These are phyloP conservation scores for Zygosaccharomyces bisporus DNA, from an alignment of 805 yeast genomes.

Conservation along the genomic window DNA sequence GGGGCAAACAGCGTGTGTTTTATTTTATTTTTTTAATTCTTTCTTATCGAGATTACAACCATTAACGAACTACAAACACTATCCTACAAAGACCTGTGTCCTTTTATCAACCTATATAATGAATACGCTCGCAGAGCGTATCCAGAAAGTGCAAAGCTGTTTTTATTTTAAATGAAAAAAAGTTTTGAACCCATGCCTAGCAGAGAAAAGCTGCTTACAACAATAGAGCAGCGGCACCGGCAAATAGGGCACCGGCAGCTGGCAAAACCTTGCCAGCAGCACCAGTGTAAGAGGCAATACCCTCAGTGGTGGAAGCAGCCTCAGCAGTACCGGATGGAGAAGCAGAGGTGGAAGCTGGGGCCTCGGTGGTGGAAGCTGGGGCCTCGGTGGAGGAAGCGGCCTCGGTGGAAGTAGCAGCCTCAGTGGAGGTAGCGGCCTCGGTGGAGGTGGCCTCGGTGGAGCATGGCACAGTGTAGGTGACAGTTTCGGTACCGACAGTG, in stretches of 20 bases:
- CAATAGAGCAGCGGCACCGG: conserved; percentile 49
- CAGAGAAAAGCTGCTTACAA: conserved; percentile 36
- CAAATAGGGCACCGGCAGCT: conserved; percentile 47
- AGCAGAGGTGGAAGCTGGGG: conserved; percentile 9
- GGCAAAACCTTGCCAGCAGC: conserved; percentile 45
- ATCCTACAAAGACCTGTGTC: conserved; percentile 12
- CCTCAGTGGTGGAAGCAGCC: conserved; percentile 20
- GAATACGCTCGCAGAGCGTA: conserved; percentile 4
- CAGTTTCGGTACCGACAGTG: conserved; percentile 31
- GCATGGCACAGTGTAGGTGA: conserved; percentile 27
- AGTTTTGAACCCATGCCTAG: background rate
- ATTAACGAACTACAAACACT: conserved; percentile 27
- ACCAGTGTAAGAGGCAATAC: conserved; percentile 37
- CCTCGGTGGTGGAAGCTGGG: conserved; percentile 20
- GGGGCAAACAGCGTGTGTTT: too few species aligned
- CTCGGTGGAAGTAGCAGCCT: conserved; percentile 23
- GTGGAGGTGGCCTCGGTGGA: conserved; percentile 28
- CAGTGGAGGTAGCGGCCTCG: conserved; percentile 29
- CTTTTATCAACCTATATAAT: background rate
- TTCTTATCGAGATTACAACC: conserved; percentile 5
- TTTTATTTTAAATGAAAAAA: too few species aligned
- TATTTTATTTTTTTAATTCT: too few species aligned
- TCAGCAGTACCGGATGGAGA: background rate
- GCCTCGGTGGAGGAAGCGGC: conserved; percentile 27
- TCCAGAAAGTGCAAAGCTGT: background rate